A percentile compares a stretch with the other conserved stretches of the same genome.
Evolutionary conservation across 306 rosid genomes (phyloP).

Genomic region (Neltuma alba): DNA sequence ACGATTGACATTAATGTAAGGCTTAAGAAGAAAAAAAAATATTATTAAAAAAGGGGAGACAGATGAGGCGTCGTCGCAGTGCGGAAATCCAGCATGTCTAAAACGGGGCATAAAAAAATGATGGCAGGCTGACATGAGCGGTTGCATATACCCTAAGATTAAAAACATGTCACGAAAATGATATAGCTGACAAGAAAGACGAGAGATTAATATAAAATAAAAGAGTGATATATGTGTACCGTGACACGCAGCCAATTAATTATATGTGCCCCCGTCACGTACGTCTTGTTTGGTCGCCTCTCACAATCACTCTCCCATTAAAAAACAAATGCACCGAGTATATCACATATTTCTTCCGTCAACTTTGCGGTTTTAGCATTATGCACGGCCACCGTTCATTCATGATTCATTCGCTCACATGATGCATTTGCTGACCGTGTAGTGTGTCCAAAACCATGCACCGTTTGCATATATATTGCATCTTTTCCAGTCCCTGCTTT

Average conservation of each 20-base stretch:
- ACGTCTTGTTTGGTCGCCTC: neutral
- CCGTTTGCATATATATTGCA: neutral
- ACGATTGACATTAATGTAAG: neutral
- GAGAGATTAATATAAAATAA: neutral
- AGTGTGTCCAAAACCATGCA: neutral
- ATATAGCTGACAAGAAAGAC: neutral
- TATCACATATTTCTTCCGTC: neutral
- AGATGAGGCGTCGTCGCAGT: neutral
- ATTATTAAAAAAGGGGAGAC: neutral
- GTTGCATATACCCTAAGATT: neutral
- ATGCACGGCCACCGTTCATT: neutral
- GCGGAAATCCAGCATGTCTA: neutral
- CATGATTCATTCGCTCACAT: neutral
- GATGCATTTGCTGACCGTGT: neutral
- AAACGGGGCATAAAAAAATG: constrained; percentile 19
- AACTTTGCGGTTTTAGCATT: neutral
- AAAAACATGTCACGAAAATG: neutral
- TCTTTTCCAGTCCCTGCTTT: neutral
- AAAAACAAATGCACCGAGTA: neutral
- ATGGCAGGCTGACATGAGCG: neutral
- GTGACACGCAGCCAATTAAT: neutral
- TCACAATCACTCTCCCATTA: neutral
- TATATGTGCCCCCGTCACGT: neutral
- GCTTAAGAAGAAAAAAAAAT: neutral
- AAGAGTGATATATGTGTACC: neutral